A percentile compares a stretch with the other conserved stretches of the same genome.
Conservation (phyloP, 371 early-diverging fungal species). For the Zopfochytrium polystomum region DNA sequence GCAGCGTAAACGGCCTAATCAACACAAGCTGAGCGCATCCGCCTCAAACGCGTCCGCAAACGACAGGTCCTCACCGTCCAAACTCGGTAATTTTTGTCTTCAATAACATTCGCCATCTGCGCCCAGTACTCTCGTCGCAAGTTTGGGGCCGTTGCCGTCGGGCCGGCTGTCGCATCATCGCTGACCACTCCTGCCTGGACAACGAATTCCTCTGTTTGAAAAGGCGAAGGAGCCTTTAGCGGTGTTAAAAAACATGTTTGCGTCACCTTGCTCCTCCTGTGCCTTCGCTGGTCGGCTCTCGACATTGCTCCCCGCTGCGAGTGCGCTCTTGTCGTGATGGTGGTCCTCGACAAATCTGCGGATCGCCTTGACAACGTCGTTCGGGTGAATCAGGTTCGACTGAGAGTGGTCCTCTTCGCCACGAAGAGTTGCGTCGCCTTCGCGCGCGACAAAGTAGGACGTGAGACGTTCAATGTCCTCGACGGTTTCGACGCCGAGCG, state of each 20-base stretch:
- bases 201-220: no score
- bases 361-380: conserved; percentile 44
- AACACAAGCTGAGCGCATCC: neutral
- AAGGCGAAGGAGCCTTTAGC: no score
- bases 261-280: no score
- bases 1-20: conserved; percentile 44
- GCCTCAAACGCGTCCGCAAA: no score
- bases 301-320: neutral
- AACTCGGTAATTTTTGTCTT: conserved; percentile 41
- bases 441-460: conserved; percentile 33
- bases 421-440: neutral
- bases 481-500: conserved; percentile 47
- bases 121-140: conserved; percentile 44
- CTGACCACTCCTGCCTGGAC: no score
- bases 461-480: conserved; percentile 48
- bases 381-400: conserved; percentile 38
- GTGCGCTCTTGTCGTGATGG: conserved; percentile 12
- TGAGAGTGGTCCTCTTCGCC: conserved; percentile 1
- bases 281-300: conserved; percentile 3
- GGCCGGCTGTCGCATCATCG: no score
- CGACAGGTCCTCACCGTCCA: conserved; percentile 39
- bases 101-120: conserved; percentile 42
- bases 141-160: no score
- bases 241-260: no score
- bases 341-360: conserved; percentile 41